These are phyloP conservation scores for Metschnikowia bowlesiae DNA, from an alignment of 805 yeast genomes.

Conservation along the genomic window DNA sequence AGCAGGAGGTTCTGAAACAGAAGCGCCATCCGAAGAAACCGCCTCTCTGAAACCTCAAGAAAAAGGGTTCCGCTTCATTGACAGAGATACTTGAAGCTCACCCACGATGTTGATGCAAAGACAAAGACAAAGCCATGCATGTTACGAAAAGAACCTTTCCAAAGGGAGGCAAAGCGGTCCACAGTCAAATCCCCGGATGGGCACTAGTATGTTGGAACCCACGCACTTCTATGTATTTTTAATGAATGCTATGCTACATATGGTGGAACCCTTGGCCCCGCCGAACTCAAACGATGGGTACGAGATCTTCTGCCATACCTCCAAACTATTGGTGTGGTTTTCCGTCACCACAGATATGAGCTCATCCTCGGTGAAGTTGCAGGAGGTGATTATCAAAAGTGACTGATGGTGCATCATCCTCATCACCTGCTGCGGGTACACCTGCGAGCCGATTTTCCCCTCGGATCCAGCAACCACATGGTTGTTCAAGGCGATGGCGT, in stretches of 20 bases:
- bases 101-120: not conserved
- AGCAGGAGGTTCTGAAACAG: not conserved
- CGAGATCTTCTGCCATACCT: slow-evolving; percentile 59
- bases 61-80: slow-evolving; percentile 9
- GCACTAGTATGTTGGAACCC: not conserved
- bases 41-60: not conserved
- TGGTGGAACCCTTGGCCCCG: slow-evolving; percentile 82
- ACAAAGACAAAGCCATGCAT: not conserved
- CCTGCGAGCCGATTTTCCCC: slow-evolving; percentile 46
- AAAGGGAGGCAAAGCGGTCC: not conserved
- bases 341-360: slow-evolving; percentile 50
- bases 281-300: slow-evolving; percentile 89
- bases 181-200: not conserved
- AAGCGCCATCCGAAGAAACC: not conserved
- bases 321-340: slow-evolving; percentile 39
- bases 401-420: slow-evolving; percentile 54
- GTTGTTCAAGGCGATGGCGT: slow-evolving; percentile 89
- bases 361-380: slow-evolving; percentile 88
- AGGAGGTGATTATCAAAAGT: slow-evolving; percentile 74
- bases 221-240: slow-evolving; percentile 17
- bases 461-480: slow-evolving; percentile 39
- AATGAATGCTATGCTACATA: slow-evolving; percentile 79
- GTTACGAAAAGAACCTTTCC: not conserved
- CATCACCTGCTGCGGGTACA: slow-evolving; percentile 59
- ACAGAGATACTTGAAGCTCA: not conserved